Base-by-base conservation (phyloP, 495 filamentous ascomycete genomes). In the Acidiella bohemica region DNA sequence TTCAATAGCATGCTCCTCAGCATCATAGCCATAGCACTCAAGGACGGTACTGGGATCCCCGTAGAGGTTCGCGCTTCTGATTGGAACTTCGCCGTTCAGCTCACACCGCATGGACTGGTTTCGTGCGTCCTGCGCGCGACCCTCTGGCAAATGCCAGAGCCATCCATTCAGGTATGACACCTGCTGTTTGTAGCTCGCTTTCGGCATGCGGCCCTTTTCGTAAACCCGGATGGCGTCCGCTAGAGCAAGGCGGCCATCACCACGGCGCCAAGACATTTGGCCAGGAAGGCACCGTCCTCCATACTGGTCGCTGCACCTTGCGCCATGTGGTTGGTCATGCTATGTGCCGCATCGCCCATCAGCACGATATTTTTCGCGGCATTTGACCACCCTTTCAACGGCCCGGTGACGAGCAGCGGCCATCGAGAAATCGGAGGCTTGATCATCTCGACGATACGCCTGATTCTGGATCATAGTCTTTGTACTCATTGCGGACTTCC, bases 381-480 rank as follows among this genome's bases (percentile, higher is more conserved):
- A 25, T 30, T 51, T 7, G 48, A 48, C 48, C 51, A 54, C 1
- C 43, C 36, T 0, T 44, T 32, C 12, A 51, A 20, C 17, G 51
- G 51, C 0, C 47, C 51, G 11, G 51, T 54, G n/a, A 48, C 35
- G 2, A 54, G 43, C 5, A 54, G 41, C 17, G 51, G 51, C 51
- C 51, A 54, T 7, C 48, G 42, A 13, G 42, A 33, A 16, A 41
- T 46, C 8, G 23, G 19, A 7, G 51, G 48, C 22, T 20, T 17
- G 19, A 54, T 51, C 48, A 37, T 51, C 35, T 51, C 40, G 29
- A 51, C 31, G 33, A 51, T 44, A 13, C 64, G 48, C 59, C 60
- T 60, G 2, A 55, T 63, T 3, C 51, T 2, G 61, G 59, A 16
- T 68, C 64, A 11, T 53, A 60, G 12, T 37, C 43, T 7, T 48